Evolutionary conservation across 1,284 basidiomycete genomes (phyloP), one percentile per base, ranked within the genome.

Genomic region (Schizophyllum commune): DNA sequence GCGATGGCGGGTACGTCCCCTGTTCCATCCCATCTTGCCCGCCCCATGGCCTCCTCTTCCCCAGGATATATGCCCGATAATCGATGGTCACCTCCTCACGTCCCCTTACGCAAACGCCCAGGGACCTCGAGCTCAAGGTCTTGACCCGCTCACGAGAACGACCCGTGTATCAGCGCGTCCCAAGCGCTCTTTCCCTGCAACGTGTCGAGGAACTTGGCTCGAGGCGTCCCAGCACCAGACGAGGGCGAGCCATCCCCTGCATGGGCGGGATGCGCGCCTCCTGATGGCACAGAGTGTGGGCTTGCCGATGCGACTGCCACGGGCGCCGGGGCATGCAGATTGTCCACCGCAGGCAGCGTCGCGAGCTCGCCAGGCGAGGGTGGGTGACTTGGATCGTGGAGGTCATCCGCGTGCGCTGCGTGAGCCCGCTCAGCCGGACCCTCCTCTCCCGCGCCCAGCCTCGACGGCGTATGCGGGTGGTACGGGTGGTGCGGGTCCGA

Each of bases 151-250:
- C 63, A 77, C 19, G 77, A 75, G 63, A 79, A 78, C 39, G 76
- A 77, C 75, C 88, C 86, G 80, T 88, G 80, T 39, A 82, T 79
- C 58, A 82, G 68, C 2, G 79, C 79, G 62, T 82, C 80, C 79
- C 79, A 82, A 11, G 79, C 78, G 58, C 79, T 78, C 69, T 81
- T 79, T 22, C 74, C 72, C 65, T 79, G 75, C 58, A 82, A 66
- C 27, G 79, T 77, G 69, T 78, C 71, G 62, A 82, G 65, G 60
- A 79, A 81, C 63, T 74, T 78, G 59, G 74, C 73, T 56, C 71
- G 72, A 20, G 76, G 76, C 2, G 72, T 72, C 13, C 69, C 72
- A 1, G 67, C 64, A 15, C 70, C 70, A 27, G 69, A 69, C 13
- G 39, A 47, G 2, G 39, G 39, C 39, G 39, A 13, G 4, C 39